Evolutionary conservation across 371 early-diverging fungal genomes (phyloP), one percentile per base, ranked within the genome.

Genomic region (Capniomyces stellatus): DNA sequence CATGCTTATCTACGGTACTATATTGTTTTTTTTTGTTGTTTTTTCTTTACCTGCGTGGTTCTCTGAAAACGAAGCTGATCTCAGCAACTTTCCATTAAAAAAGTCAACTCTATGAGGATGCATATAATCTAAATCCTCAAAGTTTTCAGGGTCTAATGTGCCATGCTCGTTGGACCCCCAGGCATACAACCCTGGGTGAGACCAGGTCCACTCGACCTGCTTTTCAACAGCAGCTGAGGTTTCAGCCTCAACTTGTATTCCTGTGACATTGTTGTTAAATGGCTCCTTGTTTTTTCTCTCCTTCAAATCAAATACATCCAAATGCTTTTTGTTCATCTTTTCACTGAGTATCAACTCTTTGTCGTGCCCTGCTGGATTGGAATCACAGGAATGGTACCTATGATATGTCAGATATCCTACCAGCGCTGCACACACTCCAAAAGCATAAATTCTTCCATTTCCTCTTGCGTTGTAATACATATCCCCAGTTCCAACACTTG

Each of bases 161-260:
- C 66, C 66, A 41, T 55, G 28, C n/a, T 29, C 28, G 28, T 29
- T 29, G 10, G 66, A 66, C 29, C 66, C 66, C 1, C 51, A 49
- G 10, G 48, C 62, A 50, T 66, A 66, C 27, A 66, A 35, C 2
- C 66, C 66, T 0, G 66, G 66, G 29, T 66, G 58, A 1, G 55
- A 54, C 66, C 64, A 64, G 4, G 66, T 59, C 66, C 66, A 66
- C 29, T 54, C 57, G 8, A 66, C 58, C 53, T 66, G 66, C 40
- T 66, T 19, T 27, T 49, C 49, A 4, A 49, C 49, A 28, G 4
- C 8, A 18, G n/a, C 8, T 10, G 49, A 29, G 25, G 49, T 49
- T 4, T 28, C 19, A 4, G n/a, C 28, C 21, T 49, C 28, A 27
- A 49, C 30, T 3, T 3, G n/a, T n/a, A 27, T 27, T 24, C 29